Conservation (phyloP, 805 yeast species). For the Monosporozyma servazzii region DNA sequence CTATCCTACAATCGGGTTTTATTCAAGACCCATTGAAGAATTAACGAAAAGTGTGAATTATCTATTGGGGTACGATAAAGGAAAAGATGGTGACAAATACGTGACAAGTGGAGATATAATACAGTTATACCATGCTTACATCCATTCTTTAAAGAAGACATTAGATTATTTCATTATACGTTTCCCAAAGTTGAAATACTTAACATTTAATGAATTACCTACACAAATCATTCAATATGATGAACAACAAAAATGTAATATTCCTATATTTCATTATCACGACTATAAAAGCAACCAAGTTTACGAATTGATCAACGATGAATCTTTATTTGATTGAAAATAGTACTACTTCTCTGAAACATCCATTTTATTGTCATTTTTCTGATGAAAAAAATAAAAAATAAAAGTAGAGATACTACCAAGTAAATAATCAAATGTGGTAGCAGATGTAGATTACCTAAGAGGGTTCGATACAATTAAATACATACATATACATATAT, state of each 20-base stretch:
- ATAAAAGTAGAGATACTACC: not conserved
- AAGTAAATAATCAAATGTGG: not conserved
- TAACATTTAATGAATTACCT: slow-evolving; percentile 30
- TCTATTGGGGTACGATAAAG: slow-evolving; percentile 6
- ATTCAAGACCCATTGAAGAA: slow-evolving; percentile 22
- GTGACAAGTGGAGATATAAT: slow-evolving; percentile 24
- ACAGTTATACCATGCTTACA: slow-evolving; percentile 25
- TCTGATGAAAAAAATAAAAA: not conserved
- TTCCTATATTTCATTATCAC: slow-evolving; percentile 20
- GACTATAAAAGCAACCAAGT: slow-evolving; percentile 25
- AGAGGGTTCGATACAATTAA: not conserved
- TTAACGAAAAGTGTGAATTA: slow-evolving; percentile 23
- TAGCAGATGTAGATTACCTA: not conserved
- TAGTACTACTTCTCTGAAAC: not conserved
- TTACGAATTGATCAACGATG: slow-evolving; percentile 23
- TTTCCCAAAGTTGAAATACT: slow-evolving; percentile 25
- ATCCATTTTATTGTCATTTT: not conserved
- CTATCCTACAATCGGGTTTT: slow-evolving; percentile 31
- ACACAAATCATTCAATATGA: slow-evolving; percentile 22
- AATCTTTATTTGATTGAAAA: slow-evolving; percentile 20
- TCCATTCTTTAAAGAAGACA: slow-evolving; percentile 30
- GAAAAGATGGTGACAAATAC: slow-evolving; percentile 4
- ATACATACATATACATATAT: not conserved
- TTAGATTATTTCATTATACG: slow-evolving; percentile 24
- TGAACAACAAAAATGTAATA: slow-evolving; percentile 21